Percentiles rank a stretch among this genome's conserved stretches.
These are phyloP conservation scores for Naganishia sp. DNA, from an alignment of 1,284 basidiomycete species.

Conservation along the genomic window DNA sequence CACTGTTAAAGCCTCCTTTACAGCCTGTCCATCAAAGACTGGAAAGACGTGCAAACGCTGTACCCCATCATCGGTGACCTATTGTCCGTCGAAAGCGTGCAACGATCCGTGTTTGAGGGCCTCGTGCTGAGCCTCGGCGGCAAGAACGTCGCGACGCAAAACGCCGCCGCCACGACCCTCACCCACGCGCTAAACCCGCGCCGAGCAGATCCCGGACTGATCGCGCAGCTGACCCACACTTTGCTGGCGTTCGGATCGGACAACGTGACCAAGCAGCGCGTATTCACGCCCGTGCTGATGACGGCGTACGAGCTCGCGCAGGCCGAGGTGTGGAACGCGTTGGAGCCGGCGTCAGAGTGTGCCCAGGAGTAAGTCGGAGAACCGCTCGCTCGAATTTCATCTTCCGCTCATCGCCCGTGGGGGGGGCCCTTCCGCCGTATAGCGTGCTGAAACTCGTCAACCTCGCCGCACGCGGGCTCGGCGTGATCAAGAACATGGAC, in stretches of 20 bases:
- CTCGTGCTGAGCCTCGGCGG: slow-evolving; percentile 74
- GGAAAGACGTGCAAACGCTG: slow-evolving; percentile 69
- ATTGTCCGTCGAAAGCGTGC: slow-evolving; percentile 65
- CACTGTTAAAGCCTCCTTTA: slow-evolving; percentile 31
- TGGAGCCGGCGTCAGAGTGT: slow-evolving; percentile 37
- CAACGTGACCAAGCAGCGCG: slow-evolving; percentile 64
- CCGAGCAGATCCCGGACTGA: slow-evolving; percentile 8
- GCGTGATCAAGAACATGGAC: slow-evolving; percentile 69
- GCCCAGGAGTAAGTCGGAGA: slow-evolving; percentile 10
- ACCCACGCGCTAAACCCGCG: slow-evolving; percentile 32
- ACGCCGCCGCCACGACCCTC: slow-evolving; percentile 15
- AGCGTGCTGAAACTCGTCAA: slow-evolving; percentile 24
- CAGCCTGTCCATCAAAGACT: slow-evolving; percentile 52
- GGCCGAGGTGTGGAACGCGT: slow-evolving; percentile 59
- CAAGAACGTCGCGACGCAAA: slow-evolving; percentile 57
- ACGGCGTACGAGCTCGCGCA: slow-evolving; percentile 71
- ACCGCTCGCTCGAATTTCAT: neutral
- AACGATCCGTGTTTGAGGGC: slow-evolving; percentile 67
- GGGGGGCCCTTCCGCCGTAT: neutral
- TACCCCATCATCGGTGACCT: slow-evolving; percentile 71
- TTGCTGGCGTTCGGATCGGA: slow-evolving; percentile 34
- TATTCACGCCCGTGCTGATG: slow-evolving; percentile 75
- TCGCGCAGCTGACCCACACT: neutral
- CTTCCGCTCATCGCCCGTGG: neutral
- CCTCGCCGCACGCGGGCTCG: slow-evolving; percentile 36